Base-by-base conservation (phyloP, 257 asterid species). In the Solanum chiquidenum region DNA sequence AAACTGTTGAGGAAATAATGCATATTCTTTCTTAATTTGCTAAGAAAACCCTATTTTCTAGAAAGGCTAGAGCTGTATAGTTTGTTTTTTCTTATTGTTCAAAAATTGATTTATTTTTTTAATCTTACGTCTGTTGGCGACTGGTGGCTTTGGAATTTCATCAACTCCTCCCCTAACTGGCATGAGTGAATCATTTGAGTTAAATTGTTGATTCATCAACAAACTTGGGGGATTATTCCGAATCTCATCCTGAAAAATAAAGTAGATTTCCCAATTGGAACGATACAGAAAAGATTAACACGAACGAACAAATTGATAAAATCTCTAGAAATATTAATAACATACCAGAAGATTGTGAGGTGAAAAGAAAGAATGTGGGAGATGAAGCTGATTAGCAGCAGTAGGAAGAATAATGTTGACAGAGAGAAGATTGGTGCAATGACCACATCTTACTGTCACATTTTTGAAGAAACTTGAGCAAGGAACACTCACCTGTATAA, bases 391-490 rank as follows among this genome's bases (percentile, higher is more conserved):
- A 90, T 93, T 95, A 23, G 96, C 66, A 6, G 96, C 72, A 7
- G 95, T 37, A 2, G 99, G 99, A 85, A 97, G 98, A 83, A 95
- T 94, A 16, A 95, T 94, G 95, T 97, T 94, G 60, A 95, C 99
- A 37, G 99, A 96, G 46, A 97, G 92, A 85, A 97, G 99, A 86
- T 95, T 97, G 89, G 99, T 91, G 98, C 99, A 97, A 91, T 97
- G 99, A 35, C 99, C 99, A 42, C 99, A 97, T 82, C 99, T 88
- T 46, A 97, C 99, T 1, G 99, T 94, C 23, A 97, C 99, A 9
- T 95, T 96, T 94, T 95, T 97, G 98, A 94, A 97, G 93, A 96
- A 88, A 91, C 99, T 96, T 5, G 98, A 91, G 94, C 98, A 91
- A 66, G 99, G 99, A 58, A 97, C 99, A 73, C 97, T 92, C 92